phyloP scores from a whole-genome alignment of 805 yeast species.

The Candida sakaeoensis region DNA sequence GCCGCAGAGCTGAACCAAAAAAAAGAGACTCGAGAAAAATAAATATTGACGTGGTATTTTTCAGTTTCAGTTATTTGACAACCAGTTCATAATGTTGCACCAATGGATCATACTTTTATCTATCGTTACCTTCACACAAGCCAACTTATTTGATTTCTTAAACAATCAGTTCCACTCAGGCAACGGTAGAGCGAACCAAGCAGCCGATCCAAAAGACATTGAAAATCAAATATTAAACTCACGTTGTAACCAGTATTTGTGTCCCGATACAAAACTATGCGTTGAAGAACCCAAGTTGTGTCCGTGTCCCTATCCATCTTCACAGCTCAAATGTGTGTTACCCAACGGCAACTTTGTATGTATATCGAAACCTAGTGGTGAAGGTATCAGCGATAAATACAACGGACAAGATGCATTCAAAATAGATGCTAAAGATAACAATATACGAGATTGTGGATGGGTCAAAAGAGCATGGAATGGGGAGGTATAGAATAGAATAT shows the following conservation, averaged over 20 bases:
- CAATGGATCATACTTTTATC: neutral
- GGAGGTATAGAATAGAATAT: slow-evolving; percentile 13
- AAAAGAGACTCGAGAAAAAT: neutral
- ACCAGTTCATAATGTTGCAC: neutral
- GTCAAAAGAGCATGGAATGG: slow-evolving; percentile 71
- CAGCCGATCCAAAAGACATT: slow-evolving; percentile 28
- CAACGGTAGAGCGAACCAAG: slow-evolving; percentile 20
- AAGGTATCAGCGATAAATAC: slow-evolving; percentile 27
- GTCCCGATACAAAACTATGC: slow-evolving; percentile 81
- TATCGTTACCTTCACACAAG: slow-evolving; percentile 8
- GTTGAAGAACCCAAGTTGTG: slow-evolving; percentile 68
- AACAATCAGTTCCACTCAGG: slow-evolving; percentile 21
- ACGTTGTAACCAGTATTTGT: slow-evolving; percentile 64
- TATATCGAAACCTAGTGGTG: slow-evolving; percentile 72
- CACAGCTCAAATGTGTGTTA: slow-evolving; percentile 75
- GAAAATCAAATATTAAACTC: slow-evolving; percentile 36
- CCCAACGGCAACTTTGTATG: slow-evolving; percentile 75
- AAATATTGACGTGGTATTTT: slow-evolving; percentile 3
- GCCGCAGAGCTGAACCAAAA: neutral
- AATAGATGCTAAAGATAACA: slow-evolving; percentile 49
- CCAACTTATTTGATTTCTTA: slow-evolving; percentile 27
- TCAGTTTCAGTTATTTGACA: neutral
- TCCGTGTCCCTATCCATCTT: slow-evolving; percentile 86
- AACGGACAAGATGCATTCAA: slow-evolving; percentile 43
- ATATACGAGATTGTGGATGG: slow-evolving; percentile 78